These are phyloP conservation scores for Galeopsis tetrahit DNA, from an alignment of 257 asterid genomes.

Conservation along the genomic window DNA sequence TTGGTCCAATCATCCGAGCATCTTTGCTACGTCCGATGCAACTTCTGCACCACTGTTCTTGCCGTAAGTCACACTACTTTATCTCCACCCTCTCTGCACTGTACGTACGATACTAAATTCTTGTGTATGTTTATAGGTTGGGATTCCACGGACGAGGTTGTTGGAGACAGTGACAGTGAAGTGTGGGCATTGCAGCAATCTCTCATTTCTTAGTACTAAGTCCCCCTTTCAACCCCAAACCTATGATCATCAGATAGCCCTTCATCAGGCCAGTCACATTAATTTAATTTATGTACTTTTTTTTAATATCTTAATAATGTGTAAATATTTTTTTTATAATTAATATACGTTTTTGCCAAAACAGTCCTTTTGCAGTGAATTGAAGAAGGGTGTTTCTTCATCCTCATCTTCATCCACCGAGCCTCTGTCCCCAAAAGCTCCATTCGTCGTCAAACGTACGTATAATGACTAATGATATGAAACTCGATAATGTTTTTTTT, in stretches of 20 bases:
- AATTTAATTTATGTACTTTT: not conserved
- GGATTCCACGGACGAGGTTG: conserved; percentile 89
- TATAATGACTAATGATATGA: no score
- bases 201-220: conserved; percentile 79
- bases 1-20: conserved; percentile 73
- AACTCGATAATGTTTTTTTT: no score
- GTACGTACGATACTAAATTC: not conserved
- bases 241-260: conserved; percentile 61
- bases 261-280: conserved; percentile 39
- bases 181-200: conserved; percentile 97
- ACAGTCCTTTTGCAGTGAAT: conserved; percentile 60
- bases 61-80: conserved; percentile 55
- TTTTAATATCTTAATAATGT: not conserved
- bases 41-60: conserved; percentile 93
- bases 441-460: conserved; percentile 91
- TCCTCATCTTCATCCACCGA: conserved; percentile 72
- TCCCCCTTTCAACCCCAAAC: conserved; percentile 67
- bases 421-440: conserved; percentile 74
- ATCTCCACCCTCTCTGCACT: no score
- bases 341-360: not conserved
- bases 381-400: conserved; percentile 67
- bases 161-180: conserved; percentile 96
- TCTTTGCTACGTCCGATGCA: conserved; percentile 94
- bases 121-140: conserved; percentile 61
- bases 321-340: not conserved